A percentile compares a stretch with the other conserved stretches of the same genome.
Conservation (phyloP, 768 basidiomycete species). For the Psilocybe cubensis region DNA sequence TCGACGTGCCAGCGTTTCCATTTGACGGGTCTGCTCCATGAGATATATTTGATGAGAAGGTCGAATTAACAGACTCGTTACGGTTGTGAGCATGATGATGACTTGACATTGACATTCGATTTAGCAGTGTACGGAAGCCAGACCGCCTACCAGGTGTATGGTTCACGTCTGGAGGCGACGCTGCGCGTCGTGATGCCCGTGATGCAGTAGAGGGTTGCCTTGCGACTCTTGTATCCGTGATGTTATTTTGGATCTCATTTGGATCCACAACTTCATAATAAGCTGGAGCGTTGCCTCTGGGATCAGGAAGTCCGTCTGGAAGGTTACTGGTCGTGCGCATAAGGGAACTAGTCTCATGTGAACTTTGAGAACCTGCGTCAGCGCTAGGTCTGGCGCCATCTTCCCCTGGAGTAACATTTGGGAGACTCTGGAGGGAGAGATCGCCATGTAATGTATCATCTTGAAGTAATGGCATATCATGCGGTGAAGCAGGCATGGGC, state of each 20-base stretch:
- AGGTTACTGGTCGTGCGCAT: constrained; percentile 26
- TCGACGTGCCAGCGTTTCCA: no score
- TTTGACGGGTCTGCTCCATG: constrained; percentile 27
- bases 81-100: constrained; percentile 28
- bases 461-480: constrained; percentile 46
- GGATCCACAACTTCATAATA: constrained; percentile 61
- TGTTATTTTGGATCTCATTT: constrained; percentile 16
- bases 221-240: constrained; percentile 4
- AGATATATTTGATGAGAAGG: constrained; percentile 13
- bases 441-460: constrained; percentile 30
- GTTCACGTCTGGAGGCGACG: constrained; percentile 4
- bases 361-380: constrained; percentile 28
- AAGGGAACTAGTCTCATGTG: constrained; percentile 34
- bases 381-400: constrained; percentile 26
- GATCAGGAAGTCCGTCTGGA: constrained; percentile 31
- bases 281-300: constrained; percentile 67
- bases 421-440: constrained; percentile 20
- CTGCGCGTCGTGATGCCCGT: constrained; percentile 22
- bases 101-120: constrained; percentile 35
- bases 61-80: constrained; percentile 31
- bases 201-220: constrained; percentile 19
- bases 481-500: constrained; percentile 41
- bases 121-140: constrained; percentile 52
- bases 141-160: constrained; percentile 40
- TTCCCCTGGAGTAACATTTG: constrained; percentile 19